Evolutionary conservation across 352 stramenopile genomes (phyloP), one percentile per base, ranked within the genome.

Genomic region (Peronosclerospora sorghi): DNA sequence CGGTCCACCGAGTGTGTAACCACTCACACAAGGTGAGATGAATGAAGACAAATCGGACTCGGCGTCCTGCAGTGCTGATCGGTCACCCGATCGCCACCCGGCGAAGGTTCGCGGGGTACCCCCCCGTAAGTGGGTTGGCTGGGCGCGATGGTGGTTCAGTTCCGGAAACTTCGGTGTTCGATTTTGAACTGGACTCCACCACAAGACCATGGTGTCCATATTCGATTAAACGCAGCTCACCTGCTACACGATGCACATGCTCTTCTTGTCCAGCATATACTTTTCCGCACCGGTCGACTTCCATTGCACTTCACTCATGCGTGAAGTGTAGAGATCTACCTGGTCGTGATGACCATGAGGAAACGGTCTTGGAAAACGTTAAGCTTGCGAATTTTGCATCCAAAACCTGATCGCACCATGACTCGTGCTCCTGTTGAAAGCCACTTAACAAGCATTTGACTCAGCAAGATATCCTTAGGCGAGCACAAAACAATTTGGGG

Each of bases 281-380:
- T 97, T 97, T 50, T 97, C 89, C 6, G 41, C 48, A 20, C 83
- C 83, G 0, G 73, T 87, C 29, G 71, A 86, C 28, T 86, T 72
- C 89, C 88, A 97, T 47, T 91, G 75, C 15, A 96, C 82, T 51
- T 97, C 92, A 43, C 78, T 95, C 9, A 97, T 68, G 51, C 95
- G 95, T 49, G 64, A 59, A 8, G 82, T 94, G 44, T 96, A 83
- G 1, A 97, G 54, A 51, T 97, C 91, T 4, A 82, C 86, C 95
- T 93, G 28, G 70, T 79, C 32, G 91, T 96, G 49, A 95, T 90
- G 8, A 86, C 89, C 2, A 97, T 69, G 9, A 97, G 67, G 37
- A 86, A 92, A 6, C 85, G 73, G 52, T 97, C 86, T 45, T 94
- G 78, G 44, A 95, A 97, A n/a, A 97, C 89, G 54, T 97, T 97